Evolutionary conservation across 352 stramenopile species (phyloP).

Genomic region (Pilasporangium apinafurcum): DNA sequence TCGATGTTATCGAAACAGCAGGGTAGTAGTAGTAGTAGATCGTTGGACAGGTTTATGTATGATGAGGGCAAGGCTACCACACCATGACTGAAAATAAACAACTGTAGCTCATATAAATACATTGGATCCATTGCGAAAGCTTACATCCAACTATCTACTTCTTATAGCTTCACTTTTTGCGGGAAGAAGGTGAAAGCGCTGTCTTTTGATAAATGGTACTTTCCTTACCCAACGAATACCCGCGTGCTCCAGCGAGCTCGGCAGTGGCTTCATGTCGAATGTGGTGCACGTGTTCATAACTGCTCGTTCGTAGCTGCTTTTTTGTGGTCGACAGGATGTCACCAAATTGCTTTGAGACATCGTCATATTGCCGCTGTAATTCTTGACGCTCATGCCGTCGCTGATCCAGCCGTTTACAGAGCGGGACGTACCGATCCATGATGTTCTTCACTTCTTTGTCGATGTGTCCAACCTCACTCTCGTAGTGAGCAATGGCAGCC

Average conservation of each 20-base stretch:
- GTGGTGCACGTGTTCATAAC: constrained; percentile 52
- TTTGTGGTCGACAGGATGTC: constrained; percentile 62
- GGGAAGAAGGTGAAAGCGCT: neutral
- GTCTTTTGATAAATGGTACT: constrained; percentile 63
- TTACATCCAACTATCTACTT: constrained; percentile 4
- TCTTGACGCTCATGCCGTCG: constrained; percentile 34
- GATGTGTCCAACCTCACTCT: constrained; percentile 52
- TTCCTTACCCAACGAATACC: constrained; percentile 46
- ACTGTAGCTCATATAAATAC: too few relatives aligned
- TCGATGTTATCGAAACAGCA: constrained; percentile 10
- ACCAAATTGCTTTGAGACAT: constrained; percentile 50
- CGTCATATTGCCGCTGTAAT: constrained; percentile 38
- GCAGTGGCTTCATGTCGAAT: constrained; percentile 48
- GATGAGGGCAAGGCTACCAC: constrained; percentile 47
- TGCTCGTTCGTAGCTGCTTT: constrained; percentile 35
- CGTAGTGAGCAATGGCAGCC: constrained; percentile 37
- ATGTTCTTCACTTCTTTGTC: constrained; percentile 57
- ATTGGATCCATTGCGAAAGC: too few relatives aligned
- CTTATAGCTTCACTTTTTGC: constrained; percentile 1
- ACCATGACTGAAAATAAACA: constrained; percentile 24
- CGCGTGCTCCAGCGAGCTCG: constrained; percentile 36
- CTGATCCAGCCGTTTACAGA: constrained; percentile 53
- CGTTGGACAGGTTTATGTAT: constrained; percentile 26
- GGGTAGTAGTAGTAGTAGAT: constrained; percentile 1
- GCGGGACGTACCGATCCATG: constrained; percentile 54